phyloP scores from a whole-genome alignment of 73 alveolate genomes.

The Paramecium tetraurelia region DNA sequence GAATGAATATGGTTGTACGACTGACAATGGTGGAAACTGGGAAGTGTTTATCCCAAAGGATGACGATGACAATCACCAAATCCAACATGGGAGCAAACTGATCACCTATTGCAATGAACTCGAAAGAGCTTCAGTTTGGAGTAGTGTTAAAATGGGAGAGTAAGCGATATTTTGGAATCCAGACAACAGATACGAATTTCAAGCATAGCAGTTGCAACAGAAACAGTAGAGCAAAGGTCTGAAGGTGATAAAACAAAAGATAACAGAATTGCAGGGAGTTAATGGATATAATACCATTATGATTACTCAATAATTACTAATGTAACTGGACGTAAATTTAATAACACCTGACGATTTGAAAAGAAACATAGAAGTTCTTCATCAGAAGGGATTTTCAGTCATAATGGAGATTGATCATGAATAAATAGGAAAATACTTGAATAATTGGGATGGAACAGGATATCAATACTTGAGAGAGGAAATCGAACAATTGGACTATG shows the following conservation, averaged over 20 bases:
- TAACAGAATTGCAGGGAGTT: neutral
- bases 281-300: neutral
- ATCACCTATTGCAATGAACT: conserved; percentile 61
- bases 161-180: neutral
- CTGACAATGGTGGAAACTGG: conserved; percentile 71
- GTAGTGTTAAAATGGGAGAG: conserved; percentile 26
- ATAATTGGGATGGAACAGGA: conserved; percentile 96
- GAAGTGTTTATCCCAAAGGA: conserved; percentile 63
- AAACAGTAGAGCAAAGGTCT: neutral
- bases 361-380: neutral
- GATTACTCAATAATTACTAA: neutral
- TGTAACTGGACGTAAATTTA: neutral
- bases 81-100: conserved; percentile 66
- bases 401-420: neutral
- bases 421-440: conserved; percentile 70
- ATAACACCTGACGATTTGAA: neutral
- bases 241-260: neutral
- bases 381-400: neutral
- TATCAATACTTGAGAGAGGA: conserved; percentile 95
- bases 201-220: neutral
- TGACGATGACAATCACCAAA: conserved; percentile 53
- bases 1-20: conserved; percentile 64
- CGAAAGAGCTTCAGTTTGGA: conserved; percentile 82
- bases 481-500: conserved; percentile 83
- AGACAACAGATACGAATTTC: neutral